Percentiles rank a stretch among this genome's conserved stretches.
Evolutionary conservation across 768 basidiomycete species (phyloP).

Genomic region (Aureoboletus auriporus): DNA sequence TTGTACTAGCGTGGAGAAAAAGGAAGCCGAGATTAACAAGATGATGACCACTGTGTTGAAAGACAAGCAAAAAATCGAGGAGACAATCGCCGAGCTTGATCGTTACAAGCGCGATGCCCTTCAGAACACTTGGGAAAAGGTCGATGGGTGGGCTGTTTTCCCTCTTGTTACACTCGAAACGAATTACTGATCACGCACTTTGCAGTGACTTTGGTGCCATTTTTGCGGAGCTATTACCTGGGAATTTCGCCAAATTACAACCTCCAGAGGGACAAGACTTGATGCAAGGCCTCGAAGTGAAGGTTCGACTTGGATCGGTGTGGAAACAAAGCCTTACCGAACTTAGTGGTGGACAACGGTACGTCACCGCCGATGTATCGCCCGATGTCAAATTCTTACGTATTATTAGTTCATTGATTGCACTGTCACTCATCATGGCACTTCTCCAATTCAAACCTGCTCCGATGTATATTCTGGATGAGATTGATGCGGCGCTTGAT

Average conservation of each 20-base stretch:
- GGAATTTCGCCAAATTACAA: conserved; percentile 93
- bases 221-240: conserved; percentile 92
- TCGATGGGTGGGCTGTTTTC: conserved; percentile 62
- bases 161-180: background rate
- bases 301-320: conserved; percentile 88
- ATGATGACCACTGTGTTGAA: conserved; percentile 84
- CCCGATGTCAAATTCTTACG: background rate
- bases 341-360: conserved; percentile 96
- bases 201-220: conserved; percentile 92
- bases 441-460: conserved; percentile 99
- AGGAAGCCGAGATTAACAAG: conserved; percentile 80
- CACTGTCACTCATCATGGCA: conserved; percentile 96
- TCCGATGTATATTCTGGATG: conserved; percentile 98
- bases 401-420: conserved; percentile 80
- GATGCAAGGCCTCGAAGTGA: conserved; percentile 95
- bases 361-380: conserved; percentile 19
- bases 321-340: conserved; percentile 99
- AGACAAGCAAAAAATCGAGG: conserved; percentile 94
- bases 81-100: conserved; percentile 90
- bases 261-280: conserved; percentile 92
- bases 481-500: conserved; percentile 97
- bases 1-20: conserved; percentile 79
- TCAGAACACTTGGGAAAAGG: conserved; percentile 94
- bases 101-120: conserved; percentile 91
- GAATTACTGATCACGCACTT: background rate